These are phyloP conservation scores for Neurospora pannonica DNA, from an alignment of 495 filamentous ascomycete genomes.

Conservation along the genomic window DNA sequence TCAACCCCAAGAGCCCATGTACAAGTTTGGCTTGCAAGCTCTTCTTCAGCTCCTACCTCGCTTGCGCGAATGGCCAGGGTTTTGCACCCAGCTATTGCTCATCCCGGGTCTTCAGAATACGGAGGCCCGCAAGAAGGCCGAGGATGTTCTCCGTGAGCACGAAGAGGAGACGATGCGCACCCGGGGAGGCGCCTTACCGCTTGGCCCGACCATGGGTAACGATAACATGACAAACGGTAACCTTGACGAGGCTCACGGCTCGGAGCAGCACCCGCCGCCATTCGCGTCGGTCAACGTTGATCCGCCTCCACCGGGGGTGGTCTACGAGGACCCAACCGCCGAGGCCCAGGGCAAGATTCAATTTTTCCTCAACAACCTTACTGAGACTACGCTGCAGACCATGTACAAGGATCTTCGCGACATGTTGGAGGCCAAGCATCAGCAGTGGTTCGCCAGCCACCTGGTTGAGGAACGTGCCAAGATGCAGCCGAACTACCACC, in stretches of 20 bases:
- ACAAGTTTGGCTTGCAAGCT: conserved; percentile 96
- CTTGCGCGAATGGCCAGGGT: conserved; percentile 84
- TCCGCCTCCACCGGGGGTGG: conserved; percentile 44
- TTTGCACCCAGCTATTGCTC: conserved; percentile 71
- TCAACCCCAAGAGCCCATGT: conserved; percentile 76
- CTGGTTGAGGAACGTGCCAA: conserved; percentile 96
- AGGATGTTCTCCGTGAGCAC: conserved; percentile 65
- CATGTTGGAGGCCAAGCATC: conserved; percentile 65
- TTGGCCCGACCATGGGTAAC: conserved; percentile 2
- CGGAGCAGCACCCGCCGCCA: conserved; percentile 45
- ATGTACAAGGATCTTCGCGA: conserved; percentile 75
- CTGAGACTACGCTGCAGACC: conserved; percentile 70
- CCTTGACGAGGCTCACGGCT: conserved; percentile 45
- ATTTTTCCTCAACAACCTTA: conserved; percentile 95
- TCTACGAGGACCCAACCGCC: conserved; percentile 71
- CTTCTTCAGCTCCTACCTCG: conserved; percentile 75
- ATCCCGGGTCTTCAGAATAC: conserved; percentile 76
- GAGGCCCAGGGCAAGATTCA: conserved; percentile 86
- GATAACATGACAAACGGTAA: conserved; percentile 52
- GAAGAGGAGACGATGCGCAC: conserved; percentile 38
- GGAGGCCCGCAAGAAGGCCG: conserved; percentile 69
- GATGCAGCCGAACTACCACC: conserved; percentile 90
- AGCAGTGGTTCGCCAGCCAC: conserved; percentile 93
- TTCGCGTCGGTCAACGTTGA: conserved; percentile 74
- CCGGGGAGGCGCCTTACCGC: conserved; percentile 28